Base-by-base conservation (phyloP, 2,329 filamentous ascomycete species). In the Samsoniella hepiali region DNA sequence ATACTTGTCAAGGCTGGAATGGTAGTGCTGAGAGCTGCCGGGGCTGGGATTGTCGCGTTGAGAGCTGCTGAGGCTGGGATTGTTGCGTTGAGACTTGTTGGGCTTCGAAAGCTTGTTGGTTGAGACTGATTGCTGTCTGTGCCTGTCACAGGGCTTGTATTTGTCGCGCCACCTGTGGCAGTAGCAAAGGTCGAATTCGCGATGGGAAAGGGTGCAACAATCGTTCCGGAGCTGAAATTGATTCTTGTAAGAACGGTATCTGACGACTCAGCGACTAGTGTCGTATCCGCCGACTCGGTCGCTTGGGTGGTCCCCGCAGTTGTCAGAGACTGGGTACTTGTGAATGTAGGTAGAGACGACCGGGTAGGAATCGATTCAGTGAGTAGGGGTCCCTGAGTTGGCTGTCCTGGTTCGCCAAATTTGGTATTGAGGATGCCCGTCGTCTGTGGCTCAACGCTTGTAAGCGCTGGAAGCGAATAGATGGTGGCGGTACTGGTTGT, bases 351-450 rank as follows among this genome's bases (percentile, higher is more conserved):
- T 72, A 45, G 70, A 68, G 42, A 75, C 57, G 59, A 70, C 66
- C 60, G 73, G 72, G 17, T 71, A 68, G 13, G 75, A 74, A 45
- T 76, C 70, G 61, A 73, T 71, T 36, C 66, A 64, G 42, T 74
- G 63, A 51, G 63, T 67, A 66, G 68, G 17, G 55, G 62, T 7
- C 40, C 29, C 31, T 15, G 11, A 5, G 55, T 63, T 27, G 55
- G 54, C 32, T 63, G 62, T 15, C 62, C 62, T 9, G 13, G 27
- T 34, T 57, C 55, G 5, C 47, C 55, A 17, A 63, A 47, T 3
- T 63, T 47, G 9, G 36, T 38, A n/a, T 63, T 63, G 15, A 63
- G 8, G 5, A 58, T 17, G 45, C 62, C 62, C 2, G 17, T n/a
- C 17, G 62, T 63, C n/a, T 53, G 45, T 5, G 62, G 62, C 38